phyloP scores from a whole-genome alignment of 108 stramenopile genomes.

The Epipyxis sp. region DNA sequence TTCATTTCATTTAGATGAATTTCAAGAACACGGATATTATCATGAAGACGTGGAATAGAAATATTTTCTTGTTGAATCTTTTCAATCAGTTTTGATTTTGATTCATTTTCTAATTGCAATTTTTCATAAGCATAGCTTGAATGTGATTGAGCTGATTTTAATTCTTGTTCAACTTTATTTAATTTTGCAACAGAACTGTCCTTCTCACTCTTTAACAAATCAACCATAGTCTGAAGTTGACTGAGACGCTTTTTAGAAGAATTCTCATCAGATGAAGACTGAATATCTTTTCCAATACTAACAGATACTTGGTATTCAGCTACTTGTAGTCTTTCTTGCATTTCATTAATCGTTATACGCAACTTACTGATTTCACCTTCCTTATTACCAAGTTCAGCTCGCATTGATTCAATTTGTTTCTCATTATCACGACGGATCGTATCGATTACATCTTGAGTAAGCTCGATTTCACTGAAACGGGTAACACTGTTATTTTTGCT shows the following conservation, averaged over 20 bases:
- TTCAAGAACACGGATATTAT: not conserved
- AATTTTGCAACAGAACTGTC: not conserved
- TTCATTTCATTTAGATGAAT: not conserved
- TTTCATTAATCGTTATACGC: not conserved
- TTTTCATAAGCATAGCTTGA: too few relatives aligned
- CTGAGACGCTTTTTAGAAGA: not conserved
- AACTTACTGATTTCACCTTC: not conserved
- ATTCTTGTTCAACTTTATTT: too few relatives aligned
- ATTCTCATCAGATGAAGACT: not conserved
- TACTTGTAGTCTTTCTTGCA: not conserved
- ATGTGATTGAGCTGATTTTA: too few relatives aligned
- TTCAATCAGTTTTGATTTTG: too few relatives aligned
- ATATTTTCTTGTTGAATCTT: too few relatives aligned
- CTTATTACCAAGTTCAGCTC: not conserved
- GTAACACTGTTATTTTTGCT: too few relatives aligned
- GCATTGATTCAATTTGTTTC: not conserved
- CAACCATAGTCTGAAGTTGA: constrained; percentile 21
- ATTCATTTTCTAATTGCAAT: too few relatives aligned
- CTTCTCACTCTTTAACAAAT: constrained; percentile 23
- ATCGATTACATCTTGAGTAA: not conserved
- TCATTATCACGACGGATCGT: not conserved
- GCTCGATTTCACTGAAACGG: not conserved
- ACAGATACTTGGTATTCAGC: not conserved
- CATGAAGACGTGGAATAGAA: not conserved
- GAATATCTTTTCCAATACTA: not conserved